Percentiles rank a stretch among this genome's conserved stretches.
Evolutionary conservation across 2,329 filamentous ascomycete species (phyloP).

Genomic region (Talaromyces atroroseus): DNA sequence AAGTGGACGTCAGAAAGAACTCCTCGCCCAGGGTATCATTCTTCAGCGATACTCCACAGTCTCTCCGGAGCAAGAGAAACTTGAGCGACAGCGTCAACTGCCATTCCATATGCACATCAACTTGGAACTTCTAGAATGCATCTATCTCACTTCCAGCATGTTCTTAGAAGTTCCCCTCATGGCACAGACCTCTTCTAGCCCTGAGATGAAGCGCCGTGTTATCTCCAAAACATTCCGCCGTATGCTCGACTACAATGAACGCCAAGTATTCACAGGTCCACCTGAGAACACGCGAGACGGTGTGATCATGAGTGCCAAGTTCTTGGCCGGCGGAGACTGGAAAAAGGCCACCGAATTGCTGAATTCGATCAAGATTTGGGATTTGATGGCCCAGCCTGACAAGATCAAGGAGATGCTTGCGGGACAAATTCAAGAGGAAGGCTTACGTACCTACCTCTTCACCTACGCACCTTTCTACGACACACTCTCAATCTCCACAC

Average conservation of each 20-base stretch:
- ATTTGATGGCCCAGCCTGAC: slow-evolving; percentile 85
- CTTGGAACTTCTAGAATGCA: slow-evolving; percentile 93
- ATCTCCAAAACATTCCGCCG: slow-evolving; percentile 99
- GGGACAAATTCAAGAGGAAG: slow-evolving; percentile 97
- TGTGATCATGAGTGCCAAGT: slow-evolving; percentile 98
- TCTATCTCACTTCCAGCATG: slow-evolving; percentile 99
- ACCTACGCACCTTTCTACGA: slow-evolving; percentile 99
- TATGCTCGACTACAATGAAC: slow-evolving; percentile 98
- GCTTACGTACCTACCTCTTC: slow-evolving; percentile 95
- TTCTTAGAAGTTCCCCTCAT: slow-evolving; percentile 95
- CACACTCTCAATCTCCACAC: slow-evolving; percentile 78
- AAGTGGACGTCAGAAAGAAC: slow-evolving; percentile 94
- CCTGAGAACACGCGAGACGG: slow-evolving; percentile 98
- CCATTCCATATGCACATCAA: slow-evolving; percentile 99
- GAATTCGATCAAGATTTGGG: slow-evolving; percentile 99
- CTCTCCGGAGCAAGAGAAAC: slow-evolving; percentile 92
- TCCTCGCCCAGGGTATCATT: slow-evolving; percentile 95
- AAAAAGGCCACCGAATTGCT: slow-evolving; percentile 93
- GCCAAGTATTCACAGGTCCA: slow-evolving; percentile 96
- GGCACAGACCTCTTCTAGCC: slow-evolving; percentile 92
- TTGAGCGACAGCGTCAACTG: slow-evolving; percentile 94
- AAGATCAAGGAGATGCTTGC: slow-evolving; percentile 97
- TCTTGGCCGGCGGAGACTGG: slow-evolving; percentile 94
- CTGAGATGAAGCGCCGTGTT: slow-evolving; percentile 92
- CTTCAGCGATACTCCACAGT: slow-evolving; percentile 96